Evolutionary conservation across 1,139 yeast species (phyloP), one percentile per base, ranked within the genome.

Genomic region (Debaryomyces subglobosus): DNA sequence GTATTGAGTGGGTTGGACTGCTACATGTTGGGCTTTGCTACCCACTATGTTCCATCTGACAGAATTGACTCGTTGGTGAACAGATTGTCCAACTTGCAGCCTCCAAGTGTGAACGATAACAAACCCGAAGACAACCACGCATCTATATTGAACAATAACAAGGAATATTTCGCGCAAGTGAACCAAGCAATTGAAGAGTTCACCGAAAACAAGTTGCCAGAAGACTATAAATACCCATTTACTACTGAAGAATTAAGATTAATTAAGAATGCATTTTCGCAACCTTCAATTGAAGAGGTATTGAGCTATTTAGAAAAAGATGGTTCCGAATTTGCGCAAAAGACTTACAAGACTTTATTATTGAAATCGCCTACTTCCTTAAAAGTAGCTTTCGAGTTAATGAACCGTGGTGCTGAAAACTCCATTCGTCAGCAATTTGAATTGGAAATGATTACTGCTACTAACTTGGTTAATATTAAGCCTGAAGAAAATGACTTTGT

Each of bases 11-110:
- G 98, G 4, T 75, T 79, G 55, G 98, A 94, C 63, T 86, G 87
- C 13, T 85, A 91, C 62, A 68, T 85, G 54, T 79, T 87, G 12
- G 99, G 99, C 13, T 78, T 88, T 54, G 96, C 96, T 38, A 91
- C 99, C 24, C 99, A 94, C 66, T 94, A 83, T 61, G 85, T 94
- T 34, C 85, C 89, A 13, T 75, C 85, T 35, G 82, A 78, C 51
- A 81, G 84, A 56, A 64, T 91, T 40, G 78, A 79, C 1, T 84
- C 79, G 37, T 77, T 94, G 57, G 78, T 81, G 54, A 76, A 74
- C 44, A 82, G 96, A 55, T 77, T 94, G 53, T 74, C 87, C 9
- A 84, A 81, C 55, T 69, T 81, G 53, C 81, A 77, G 54, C 76
- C 81, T 53, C 64, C 79, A 3, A 62, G 63, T 35, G 56, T 70